Conservation (phyloP, 176 grass and related monocot genomes). For the Paspalum notatum region DNA sequence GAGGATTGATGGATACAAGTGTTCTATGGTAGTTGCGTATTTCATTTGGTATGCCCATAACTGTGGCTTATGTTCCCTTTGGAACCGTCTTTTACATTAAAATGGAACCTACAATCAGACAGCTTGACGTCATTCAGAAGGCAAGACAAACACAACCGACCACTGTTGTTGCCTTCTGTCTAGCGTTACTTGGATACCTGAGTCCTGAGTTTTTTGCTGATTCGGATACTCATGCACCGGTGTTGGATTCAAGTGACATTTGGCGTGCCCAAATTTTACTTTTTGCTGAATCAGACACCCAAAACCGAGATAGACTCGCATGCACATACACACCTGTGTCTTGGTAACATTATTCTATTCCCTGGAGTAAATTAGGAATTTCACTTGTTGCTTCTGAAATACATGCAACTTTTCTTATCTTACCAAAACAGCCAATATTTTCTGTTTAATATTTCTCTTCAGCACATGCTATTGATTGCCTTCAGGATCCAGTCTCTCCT, state of each 20-base stretch:
- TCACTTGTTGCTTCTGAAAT: background rate
- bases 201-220: background rate
- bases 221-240: background rate
- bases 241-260: background rate
- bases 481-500: background rate
- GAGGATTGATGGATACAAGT: background rate
- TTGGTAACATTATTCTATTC: background rate
- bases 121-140: background rate
- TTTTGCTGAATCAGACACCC: background rate
- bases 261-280: background rate
- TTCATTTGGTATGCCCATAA: background rate
- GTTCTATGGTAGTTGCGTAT: background rate
- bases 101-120: background rate
- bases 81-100: background rate
- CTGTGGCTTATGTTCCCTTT: background rate
- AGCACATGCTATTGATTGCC: conserved; percentile 7
- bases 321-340: background rate
- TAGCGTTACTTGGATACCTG: background rate
- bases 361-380: background rate
- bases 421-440: background rate
- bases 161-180: background rate
- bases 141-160: background rate
- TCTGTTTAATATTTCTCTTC: background rate
- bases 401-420: background rate
- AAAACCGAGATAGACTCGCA: background rate